A percentile compares a stretch with the other conserved stretches of the same genome.
Conservation (phyloP, 1,284 basidiomycete genomes). For the Sporisorium scitamineum region DNA sequence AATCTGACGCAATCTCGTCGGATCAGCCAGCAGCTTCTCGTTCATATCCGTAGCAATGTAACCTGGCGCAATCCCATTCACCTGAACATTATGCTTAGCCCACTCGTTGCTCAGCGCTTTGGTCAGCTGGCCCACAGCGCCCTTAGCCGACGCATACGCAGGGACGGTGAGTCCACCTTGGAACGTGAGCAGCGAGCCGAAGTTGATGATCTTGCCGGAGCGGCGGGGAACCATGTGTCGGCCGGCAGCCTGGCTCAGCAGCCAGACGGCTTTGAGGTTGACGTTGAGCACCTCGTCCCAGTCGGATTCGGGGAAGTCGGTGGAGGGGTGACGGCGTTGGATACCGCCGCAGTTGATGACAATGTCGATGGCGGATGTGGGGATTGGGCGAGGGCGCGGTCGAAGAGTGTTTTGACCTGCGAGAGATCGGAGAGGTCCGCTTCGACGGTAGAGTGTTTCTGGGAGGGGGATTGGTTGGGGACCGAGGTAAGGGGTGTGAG, state of each 20-base stretch:
- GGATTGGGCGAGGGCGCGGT: conserved; percentile 75
- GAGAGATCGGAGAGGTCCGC: conserved; percentile 81
- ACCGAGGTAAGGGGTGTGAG: conserved; percentile 19
- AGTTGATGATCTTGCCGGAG: conserved; percentile 63
- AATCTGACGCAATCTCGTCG: conserved; percentile 83
- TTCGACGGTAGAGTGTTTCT: conserved; percentile 74
- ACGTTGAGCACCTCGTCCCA: conserved; percentile 78
- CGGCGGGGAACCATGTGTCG: conserved; percentile 55
- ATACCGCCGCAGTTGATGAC: conserved; percentile 96
- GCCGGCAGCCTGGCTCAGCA: conserved; percentile 57
- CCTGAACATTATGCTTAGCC: conserved; percentile 85
- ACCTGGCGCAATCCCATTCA: conserved; percentile 80
- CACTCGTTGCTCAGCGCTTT: conserved; percentile 76
- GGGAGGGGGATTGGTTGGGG: conserved; percentile 70
- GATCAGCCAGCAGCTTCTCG: conserved; percentile 80
- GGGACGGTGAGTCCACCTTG: conserved; percentile 74
- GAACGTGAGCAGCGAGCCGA: conserved; percentile 62
- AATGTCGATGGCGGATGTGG: conserved; percentile 77
- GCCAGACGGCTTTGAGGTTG: conserved; percentile 60
- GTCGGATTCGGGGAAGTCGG: conserved; percentile 84
- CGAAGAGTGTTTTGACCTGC: conserved; percentile 77
- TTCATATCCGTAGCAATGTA: conserved; percentile 72
- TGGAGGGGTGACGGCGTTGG: conserved; percentile 72
- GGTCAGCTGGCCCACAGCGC: conserved; percentile 75
- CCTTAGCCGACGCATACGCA: conserved; percentile 88